A percentile compares a stretch with the other conserved stretches of the same genome.
Evolutionary conservation across 2,329 filamentous ascomycete species (phyloP).

Genomic region (Phaeosphaeria sp.): DNA sequence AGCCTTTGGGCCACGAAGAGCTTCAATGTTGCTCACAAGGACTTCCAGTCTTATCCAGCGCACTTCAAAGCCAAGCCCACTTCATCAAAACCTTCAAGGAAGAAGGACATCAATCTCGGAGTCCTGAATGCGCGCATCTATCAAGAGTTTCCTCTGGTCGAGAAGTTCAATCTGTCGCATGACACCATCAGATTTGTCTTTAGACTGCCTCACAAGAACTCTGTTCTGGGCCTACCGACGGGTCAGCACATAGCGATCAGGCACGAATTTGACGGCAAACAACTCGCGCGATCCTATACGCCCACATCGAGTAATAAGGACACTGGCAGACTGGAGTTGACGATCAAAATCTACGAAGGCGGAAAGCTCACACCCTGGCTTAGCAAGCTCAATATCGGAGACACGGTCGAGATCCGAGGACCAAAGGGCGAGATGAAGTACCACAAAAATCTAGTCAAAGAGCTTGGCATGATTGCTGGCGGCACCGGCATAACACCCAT

Average conservation of each 20-base stretch:
- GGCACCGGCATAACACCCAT: constrained; percentile 67
- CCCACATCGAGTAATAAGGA: constrained; percentile 65
- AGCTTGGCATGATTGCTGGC: constrained; percentile 65
- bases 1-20: constrained; percentile 17
- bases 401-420: constrained; percentile 60
- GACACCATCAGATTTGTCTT: constrained; percentile 37
- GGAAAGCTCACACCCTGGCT: constrained; percentile 60
- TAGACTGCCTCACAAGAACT: constrained; percentile 24
- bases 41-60: constrained; percentile 19
- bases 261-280: constrained; percentile 71
- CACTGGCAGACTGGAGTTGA: constrained; percentile 58
- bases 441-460: constrained; percentile 39
- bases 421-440: constrained; percentile 66
- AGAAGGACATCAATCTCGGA: constrained; percentile 42
- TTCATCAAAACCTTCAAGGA: constrained; percentile 8
- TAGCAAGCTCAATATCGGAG: constrained; percentile 55
- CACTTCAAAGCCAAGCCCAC: constrained; percentile 18
- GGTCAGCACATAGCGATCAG: constrained; percentile 46
- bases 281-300: constrained; percentile 29
- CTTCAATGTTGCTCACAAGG: constrained; percentile 18
- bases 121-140: constrained; percentile 60
- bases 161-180: constrained; percentile 20
- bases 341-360: constrained; percentile 61
- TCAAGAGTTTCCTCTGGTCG: constrained; percentile 54
- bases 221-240: constrained; percentile 43